These are phyloP conservation scores for Yamadazyma blattariae DNA, from an alignment of 1,139 yeast species.

Conservation along the genomic window DNA sequence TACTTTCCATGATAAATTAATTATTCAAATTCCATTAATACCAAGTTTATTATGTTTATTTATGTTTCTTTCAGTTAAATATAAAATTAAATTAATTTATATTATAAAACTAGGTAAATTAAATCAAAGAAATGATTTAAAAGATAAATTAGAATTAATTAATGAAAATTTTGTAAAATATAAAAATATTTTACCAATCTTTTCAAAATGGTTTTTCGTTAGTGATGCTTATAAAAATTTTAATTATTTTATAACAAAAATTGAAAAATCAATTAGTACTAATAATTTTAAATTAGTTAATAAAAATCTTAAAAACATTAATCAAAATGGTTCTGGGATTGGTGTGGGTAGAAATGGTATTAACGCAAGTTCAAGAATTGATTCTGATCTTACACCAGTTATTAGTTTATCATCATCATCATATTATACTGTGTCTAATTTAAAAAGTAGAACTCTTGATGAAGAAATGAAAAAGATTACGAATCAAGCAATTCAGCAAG, in stretches of 20 bases:
- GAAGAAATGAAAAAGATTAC: background rate
- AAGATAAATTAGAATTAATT: constrained; percentile 5
- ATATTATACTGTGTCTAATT: constrained; percentile 4
- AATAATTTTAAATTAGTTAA: background rate
- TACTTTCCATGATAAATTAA: background rate
- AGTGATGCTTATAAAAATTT: constrained; percentile 13
- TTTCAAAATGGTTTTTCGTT: constrained; percentile 21
- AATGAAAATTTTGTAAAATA: constrained; percentile 9
- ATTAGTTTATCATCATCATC: constrained; percentile 12
- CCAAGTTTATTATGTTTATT: constrained; percentile 11
- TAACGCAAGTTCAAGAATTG: background rate
- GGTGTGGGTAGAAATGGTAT: no score
- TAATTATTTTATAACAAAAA: constrained; percentile 1
- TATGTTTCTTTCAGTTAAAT: constrained; percentile 11
- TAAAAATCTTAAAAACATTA: background rate
- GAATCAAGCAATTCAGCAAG: background rate
- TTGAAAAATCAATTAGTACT: background rate
- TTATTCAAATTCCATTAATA: constrained; percentile 11
- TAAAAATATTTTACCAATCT: constrained; percentile 9
- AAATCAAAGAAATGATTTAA: constrained; percentile 8
- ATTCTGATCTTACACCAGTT: constrained; percentile 4
- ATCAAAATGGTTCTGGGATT: no score
- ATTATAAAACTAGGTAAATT: constrained; percentile 10
- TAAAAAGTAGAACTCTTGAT: background rate
- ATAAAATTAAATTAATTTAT: constrained; percentile 12